Conservation (phyloP, 2,329 filamentous ascomycete genomes). For the Fusarium sp. region DNA sequence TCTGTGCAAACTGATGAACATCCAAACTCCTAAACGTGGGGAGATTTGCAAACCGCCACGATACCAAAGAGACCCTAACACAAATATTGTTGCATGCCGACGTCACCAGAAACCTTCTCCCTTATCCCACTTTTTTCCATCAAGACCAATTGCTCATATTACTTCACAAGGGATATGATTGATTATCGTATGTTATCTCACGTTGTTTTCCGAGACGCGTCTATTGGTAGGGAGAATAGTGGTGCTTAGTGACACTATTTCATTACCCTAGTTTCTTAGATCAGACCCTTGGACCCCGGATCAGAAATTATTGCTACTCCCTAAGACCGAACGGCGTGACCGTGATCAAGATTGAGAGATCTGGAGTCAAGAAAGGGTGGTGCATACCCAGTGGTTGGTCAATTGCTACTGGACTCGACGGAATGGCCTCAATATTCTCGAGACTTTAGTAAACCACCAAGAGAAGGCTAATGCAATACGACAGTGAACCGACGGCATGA, state of each 20-base stretch:
- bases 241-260: constrained; percentile 17
- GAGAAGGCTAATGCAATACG: constrained; percentile 15
- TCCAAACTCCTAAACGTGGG: constrained; percentile 1
- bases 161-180: not conserved
- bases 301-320: not conserved
- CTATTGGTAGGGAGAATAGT: constrained; percentile 25
- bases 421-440: not conserved
- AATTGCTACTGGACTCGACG: not conserved
- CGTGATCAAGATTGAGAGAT: not conserved
- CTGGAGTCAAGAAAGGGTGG: not conserved
- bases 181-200: constrained; percentile 17
- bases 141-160: not conserved
- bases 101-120: constrained; percentile 7
- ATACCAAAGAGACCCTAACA: constrained; percentile 29
- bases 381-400: not conserved
- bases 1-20: constrained; percentile 11
- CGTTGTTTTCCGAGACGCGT: constrained; percentile 29
- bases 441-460: not conserved
- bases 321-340: not conserved
- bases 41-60: constrained; percentile 37
- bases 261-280: constrained; percentile 11
- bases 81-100: constrained; percentile 29
- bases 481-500: constrained; percentile 15
- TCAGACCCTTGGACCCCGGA: constrained; percentile 26
- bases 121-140: not conserved